Percentiles rank a stretch among this genome's conserved stretches.
Evolutionary conservation across 768 basidiomycete species (phyloP).

Genomic region (Daedaleopsis sinensis): DNA sequence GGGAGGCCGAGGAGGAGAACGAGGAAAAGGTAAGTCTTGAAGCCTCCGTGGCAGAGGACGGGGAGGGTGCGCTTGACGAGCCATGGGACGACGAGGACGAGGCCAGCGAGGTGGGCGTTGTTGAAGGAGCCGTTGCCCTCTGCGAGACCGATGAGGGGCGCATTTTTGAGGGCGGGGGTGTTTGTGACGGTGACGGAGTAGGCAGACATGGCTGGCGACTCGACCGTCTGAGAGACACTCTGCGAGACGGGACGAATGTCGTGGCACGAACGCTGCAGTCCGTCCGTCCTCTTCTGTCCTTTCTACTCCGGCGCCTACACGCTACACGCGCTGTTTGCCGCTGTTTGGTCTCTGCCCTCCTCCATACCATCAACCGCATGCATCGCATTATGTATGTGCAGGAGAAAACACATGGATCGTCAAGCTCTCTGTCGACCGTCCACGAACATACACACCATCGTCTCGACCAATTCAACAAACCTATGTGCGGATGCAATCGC

Average conservation of each 20-base stretch:
- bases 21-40: conserved; percentile 85
- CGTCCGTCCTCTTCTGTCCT: not conserved
- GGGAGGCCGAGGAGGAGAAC: conserved; percentile 75
- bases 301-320: not conserved
- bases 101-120: conserved; percentile 76
- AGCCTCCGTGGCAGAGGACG: conserved; percentile 79
- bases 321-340: conserved; percentile 12
- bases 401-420: too few relatives aligned
- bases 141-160: conserved; percentile 77
- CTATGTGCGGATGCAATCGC: too few relatives aligned
- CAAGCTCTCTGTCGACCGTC: too few relatives aligned
- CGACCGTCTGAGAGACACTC: not conserved
- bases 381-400: too few relatives aligned
- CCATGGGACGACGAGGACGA: conserved; percentile 82
- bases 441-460: too few relatives aligned
- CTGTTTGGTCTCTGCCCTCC: conserved; percentile 4
- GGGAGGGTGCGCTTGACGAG: conserved; percentile 82
- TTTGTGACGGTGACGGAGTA: conserved; percentile 62
- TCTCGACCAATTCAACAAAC: too few relatives aligned
- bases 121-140: conserved; percentile 88
- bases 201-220: conserved; percentile 38
- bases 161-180: conserved; percentile 81
- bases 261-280: conserved; percentile 13
- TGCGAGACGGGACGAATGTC: conserved; percentile 7
- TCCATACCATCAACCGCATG: too few relatives aligned